Conservation (phyloP, 2,329 filamentous ascomycete species). For the Aspergillus uvarum region DNA sequence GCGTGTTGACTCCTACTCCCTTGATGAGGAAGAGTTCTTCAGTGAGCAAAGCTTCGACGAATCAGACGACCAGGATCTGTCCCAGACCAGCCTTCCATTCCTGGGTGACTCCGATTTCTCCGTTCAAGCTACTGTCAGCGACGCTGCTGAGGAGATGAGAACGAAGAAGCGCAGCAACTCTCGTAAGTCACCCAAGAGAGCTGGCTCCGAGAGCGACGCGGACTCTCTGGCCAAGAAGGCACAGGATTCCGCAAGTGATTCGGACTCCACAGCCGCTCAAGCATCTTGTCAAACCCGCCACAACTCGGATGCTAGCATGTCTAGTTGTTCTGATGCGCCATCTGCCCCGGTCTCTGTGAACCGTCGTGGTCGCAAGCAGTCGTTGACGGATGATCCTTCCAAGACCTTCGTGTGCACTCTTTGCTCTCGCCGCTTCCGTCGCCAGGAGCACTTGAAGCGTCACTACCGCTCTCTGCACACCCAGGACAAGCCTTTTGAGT, state of each 20-base stretch:
- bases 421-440: constrained; percentile 94
- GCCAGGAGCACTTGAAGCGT: constrained; percentile 97
- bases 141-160: constrained; percentile 41
- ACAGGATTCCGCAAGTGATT: constrained; percentile 37
- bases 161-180: constrained; percentile 49
- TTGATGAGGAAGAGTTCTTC: constrained; percentile 75
- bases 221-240: constrained; percentile 29
- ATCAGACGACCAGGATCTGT: constrained; percentile 67
- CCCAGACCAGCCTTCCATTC: constrained; percentile 62
- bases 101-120: constrained; percentile 50
- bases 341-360: constrained; percentile 60
- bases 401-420: constrained; percentile 98
- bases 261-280: constrained; percentile 42
- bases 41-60: constrained; percentile 74
- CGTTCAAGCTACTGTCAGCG: constrained; percentile 46
- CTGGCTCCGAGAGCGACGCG: constrained; percentile 30
- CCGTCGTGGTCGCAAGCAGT: constrained; percentile 97
- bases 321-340: constrained; percentile 44
- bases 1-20: constrained; percentile 67
- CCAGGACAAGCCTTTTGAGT: constrained; percentile 97
- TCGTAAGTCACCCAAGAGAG: constrained; percentile 39
- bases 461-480: constrained; percentile 98
- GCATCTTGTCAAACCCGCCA: constrained; percentile 44
- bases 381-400: constrained; percentile 91
- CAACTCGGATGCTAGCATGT: constrained; percentile 49